phyloP scores from a whole-genome alignment of 352 stramenopile species.

The Pythium grandisporangium region DNA sequence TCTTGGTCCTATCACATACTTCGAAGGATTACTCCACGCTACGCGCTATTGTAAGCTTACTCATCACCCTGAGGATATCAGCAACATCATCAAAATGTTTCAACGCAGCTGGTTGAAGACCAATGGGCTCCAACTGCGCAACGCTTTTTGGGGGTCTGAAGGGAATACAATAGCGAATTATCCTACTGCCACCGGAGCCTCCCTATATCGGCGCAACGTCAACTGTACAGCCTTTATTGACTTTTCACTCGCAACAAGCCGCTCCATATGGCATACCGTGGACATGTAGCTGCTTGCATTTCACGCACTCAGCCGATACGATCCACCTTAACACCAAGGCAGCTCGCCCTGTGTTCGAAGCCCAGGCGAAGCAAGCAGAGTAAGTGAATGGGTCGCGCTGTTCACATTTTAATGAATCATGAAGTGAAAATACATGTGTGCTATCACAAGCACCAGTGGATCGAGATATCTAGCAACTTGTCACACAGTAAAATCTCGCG shows the following conservation, averaged over 20 bases:
- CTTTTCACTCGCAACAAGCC: conserved; percentile 97
- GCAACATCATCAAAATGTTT: conserved; percentile 99
- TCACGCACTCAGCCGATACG: conserved; percentile 40
- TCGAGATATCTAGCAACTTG: no score
- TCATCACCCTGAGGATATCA: conserved; percentile 99
- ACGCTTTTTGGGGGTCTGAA: no score
- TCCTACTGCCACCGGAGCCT: no score
- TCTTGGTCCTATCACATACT: conserved; percentile 97
- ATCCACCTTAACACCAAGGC: conserved; percentile 97
- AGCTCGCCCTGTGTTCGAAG: conserved; percentile 92
- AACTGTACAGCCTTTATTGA: conserved; percentile 99
- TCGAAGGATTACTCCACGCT: conserved; percentile 85
- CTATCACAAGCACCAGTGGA: no score
- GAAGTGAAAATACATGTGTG: no score
- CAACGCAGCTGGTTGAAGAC: conserved; percentile 98
- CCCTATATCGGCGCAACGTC: no score
- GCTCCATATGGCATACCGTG: conserved; percentile 98
- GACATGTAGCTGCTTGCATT: conserved; percentile 82
- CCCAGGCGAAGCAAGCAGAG: conserved; percentile 91
- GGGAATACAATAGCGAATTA: no score
- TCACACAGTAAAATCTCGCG: no score
- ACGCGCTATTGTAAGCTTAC: conserved; percentile 93
- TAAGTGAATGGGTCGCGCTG: no score
- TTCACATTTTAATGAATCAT: no score
- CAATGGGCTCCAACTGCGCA: conserved; percentile 96